phyloP scores from a whole-genome alignment of 495 filamentous ascomycete species.

The Bathelium albidoporum region DNA sequence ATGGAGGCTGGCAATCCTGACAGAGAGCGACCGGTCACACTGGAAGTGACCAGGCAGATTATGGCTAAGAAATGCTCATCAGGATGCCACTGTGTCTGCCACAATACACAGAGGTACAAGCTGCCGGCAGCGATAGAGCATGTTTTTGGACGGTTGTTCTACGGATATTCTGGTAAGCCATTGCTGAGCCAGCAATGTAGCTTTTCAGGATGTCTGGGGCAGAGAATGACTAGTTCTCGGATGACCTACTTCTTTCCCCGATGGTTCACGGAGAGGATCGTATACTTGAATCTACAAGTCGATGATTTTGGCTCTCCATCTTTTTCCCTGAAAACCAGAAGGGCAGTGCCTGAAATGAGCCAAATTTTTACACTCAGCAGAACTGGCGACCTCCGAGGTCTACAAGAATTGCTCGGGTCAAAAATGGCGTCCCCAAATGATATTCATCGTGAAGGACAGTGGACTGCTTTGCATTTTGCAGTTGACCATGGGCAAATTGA shows the following conservation, averaged over 20 bases:
- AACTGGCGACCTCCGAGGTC: background rate
- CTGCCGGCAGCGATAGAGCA: background rate
- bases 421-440: background rate
- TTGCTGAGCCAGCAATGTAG: background rate
- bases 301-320: background rate
- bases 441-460: background rate
- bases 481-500: background rate
- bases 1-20: background rate
- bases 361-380: slow-evolving; percentile 2
- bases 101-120: slow-evolving; percentile 1
- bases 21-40: background rate
- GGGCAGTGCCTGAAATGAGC: slow-evolving; percentile 1
- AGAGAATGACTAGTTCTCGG: background rate
- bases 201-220: background rate
- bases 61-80: background rate
- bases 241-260: background rate
- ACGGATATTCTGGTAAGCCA: background rate
- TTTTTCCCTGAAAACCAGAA: background rate
- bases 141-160: background rate
- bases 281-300: background rate
- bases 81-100: background rate
- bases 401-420: background rate
- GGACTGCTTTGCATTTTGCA: background rate
- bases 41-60: background rate
- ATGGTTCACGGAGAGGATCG: background rate